Evolutionary conservation across 805 yeast genomes (phyloP).

Genomic region (Yarrowia yakushimensis): DNA sequence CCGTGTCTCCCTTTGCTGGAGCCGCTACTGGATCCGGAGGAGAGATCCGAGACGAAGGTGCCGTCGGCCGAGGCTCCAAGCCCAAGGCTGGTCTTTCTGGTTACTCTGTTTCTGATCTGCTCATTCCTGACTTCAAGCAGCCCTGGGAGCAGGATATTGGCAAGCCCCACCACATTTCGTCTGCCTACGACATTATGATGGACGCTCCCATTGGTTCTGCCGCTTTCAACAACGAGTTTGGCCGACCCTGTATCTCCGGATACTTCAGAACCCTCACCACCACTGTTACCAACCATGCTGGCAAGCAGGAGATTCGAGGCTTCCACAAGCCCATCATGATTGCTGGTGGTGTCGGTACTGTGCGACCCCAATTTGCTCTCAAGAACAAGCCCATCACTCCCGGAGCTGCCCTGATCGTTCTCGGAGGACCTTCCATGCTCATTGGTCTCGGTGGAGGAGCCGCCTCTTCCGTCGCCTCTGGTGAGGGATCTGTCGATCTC

Average conservation of each 20-base stretch:
- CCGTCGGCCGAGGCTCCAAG: slow-evolving; percentile 97
- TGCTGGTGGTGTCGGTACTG: slow-evolving; percentile 98
- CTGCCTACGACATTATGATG: slow-evolving; percentile 88
- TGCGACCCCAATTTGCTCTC: slow-evolving; percentile 87
- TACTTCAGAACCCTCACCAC: slow-evolving; percentile 94
- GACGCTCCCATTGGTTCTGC: slow-evolving; percentile 98
- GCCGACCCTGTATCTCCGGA: slow-evolving; percentile 95
- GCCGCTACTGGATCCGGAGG: slow-evolving; percentile 99
- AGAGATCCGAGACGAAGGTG: slow-evolving; percentile 99
- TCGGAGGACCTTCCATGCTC: slow-evolving; percentile 97
- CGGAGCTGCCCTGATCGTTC: slow-evolving; percentile 83
- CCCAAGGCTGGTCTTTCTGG: slow-evolving; percentile 96
- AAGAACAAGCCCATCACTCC: slow-evolving; percentile 87
- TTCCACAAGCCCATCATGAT: slow-evolving; percentile 98
- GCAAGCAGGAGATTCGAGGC: slow-evolving; percentile 78
- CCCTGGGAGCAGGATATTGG: slow-evolving; percentile 96
- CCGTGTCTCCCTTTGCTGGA: slow-evolving; percentile 98
- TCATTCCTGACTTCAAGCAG: slow-evolving; percentile 78
- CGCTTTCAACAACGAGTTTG: slow-evolving; percentile 97
- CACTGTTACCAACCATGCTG: slow-evolving; percentile 57
- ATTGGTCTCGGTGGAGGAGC: slow-evolving; percentile 99
- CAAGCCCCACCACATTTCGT: slow-evolving; percentile 88
- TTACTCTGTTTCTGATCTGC: slow-evolving; percentile 83
- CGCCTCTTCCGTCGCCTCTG: slow-evolving; percentile 93
- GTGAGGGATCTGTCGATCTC: slow-evolving; percentile 91